Percentiles rank a stretch among this genome's conserved stretches.
Evolutionary conservation across 768 basidiomycete genomes (phyloP).

Genomic region (Infundibulicybe gibba): DNA sequence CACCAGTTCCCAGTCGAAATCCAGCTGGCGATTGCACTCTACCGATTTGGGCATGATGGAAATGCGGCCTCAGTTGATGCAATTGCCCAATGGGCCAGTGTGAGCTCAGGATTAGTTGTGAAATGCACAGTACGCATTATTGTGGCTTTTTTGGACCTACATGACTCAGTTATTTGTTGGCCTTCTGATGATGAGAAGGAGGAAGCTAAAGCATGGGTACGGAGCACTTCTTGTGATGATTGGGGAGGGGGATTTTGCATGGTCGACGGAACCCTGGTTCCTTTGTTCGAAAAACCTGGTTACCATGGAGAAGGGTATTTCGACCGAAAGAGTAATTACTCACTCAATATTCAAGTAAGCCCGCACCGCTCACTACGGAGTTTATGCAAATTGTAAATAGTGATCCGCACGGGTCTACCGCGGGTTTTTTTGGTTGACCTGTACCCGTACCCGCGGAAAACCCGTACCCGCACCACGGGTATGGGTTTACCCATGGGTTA

Average conservation of each 20-base stretch:
- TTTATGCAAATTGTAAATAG: too few species aligned
- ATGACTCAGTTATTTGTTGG: conserved; percentile 5
- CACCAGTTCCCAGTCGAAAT: conserved; percentile 7
- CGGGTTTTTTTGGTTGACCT: too few species aligned
- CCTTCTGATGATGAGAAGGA: conserved; percentile 1
- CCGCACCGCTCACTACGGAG: too few species aligned
- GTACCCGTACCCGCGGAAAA: too few species aligned
- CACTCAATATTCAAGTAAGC: conserved; percentile 3
- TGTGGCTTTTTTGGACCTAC: conserved; percentile 3
- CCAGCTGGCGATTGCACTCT: conserved; percentile 15
- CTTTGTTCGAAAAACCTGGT: conserved; percentile 14
- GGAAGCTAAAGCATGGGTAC: neutral
- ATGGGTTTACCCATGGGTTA: too few species aligned
- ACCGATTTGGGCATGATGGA: conserved; percentile 14
- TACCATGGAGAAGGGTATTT: conserved; percentile 10
- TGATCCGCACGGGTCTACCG: too few species aligned
- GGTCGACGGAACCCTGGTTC: conserved; percentile 15
- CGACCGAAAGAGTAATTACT: conserved; percentile 9
- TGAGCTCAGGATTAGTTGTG: conserved; percentile 8
- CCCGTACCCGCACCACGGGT: too few species aligned
- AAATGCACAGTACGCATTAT: conserved; percentile 6
- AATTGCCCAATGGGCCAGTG: conserved; percentile 12
- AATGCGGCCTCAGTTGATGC: conserved; percentile 10
- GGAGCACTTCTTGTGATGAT: neutral
- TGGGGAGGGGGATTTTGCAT: conserved; percentile 14